Percentiles rank a stretch among this genome's conserved stretches.
Evolutionary conservation across 1,139 yeast species (phyloP).

Genomic region (Blastobotrys arbuscula): DNA sequence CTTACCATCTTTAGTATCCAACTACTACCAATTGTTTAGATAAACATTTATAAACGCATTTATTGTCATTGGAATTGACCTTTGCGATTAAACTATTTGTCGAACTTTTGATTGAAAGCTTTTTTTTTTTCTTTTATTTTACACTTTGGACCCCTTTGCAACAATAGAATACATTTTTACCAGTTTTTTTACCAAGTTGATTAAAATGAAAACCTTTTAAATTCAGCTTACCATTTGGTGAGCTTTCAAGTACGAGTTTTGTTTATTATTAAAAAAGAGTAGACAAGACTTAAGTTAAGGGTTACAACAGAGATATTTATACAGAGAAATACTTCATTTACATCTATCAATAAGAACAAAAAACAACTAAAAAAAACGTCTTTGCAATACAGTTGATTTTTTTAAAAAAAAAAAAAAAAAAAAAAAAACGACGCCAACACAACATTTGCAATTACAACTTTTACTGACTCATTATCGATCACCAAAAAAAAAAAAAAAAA

Average conservation of each 20-base stretch:
- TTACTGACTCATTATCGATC: neutral
- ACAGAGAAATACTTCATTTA: neutral
- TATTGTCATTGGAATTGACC: neutral
- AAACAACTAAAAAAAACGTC: neutral
- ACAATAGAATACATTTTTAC: neutral
- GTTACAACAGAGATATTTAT: neutral
- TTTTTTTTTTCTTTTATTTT: neutral
- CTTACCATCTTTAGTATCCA: neutral
- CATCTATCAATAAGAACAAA: neutral
- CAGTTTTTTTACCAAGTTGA: neutral
- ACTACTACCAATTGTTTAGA: neutral
- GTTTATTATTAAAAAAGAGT: neutral
- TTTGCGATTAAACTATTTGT: neutral
- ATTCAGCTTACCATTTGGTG: neutral
- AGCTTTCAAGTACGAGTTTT: neutral
- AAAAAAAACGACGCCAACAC: too few species aligned
- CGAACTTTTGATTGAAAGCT: neutral
- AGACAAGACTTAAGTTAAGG: neutral
- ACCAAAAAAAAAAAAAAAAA: neutral
- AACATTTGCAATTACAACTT: too few species aligned
- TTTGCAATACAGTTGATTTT: neutral
- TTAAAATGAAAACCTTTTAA: neutral
- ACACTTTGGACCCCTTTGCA: neutral
- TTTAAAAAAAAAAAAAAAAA: too few species aligned
- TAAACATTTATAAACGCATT: neutral